Percentiles rank a stretch among this genome's conserved stretches.
Conservation (phyloP, 2,329 filamentous ascomycete species). For the Hymenoscyphus infarciens region DNA sequence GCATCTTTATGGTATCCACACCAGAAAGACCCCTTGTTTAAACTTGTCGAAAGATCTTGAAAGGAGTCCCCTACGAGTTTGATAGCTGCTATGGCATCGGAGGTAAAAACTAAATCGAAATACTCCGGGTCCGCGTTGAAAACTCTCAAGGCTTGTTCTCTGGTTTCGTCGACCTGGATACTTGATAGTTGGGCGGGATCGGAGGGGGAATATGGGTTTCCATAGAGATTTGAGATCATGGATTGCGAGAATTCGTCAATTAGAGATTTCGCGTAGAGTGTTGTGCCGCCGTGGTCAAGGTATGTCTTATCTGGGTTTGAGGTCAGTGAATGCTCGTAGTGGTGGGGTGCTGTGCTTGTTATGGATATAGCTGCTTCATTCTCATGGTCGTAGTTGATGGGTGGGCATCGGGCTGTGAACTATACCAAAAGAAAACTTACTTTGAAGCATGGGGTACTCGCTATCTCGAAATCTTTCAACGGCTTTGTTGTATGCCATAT, state of each 20-base stretch:
- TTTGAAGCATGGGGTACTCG: slow-evolving; percentile 69
- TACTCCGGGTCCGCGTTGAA: slow-evolving; percentile 77
- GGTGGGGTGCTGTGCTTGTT: background rate
- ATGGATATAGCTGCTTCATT: too few species aligned
- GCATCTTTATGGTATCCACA: slow-evolving; percentile 79
- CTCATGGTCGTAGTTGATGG: background rate
- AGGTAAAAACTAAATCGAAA: slow-evolving; percentile 87
- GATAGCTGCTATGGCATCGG: slow-evolving; percentile 87
- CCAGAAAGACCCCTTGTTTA: slow-evolving; percentile 62
- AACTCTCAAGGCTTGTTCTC: slow-evolving; percentile 68
- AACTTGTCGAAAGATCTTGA: slow-evolving; percentile 61
- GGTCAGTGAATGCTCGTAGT: background rate
- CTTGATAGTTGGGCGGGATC: slow-evolving; percentile 74
- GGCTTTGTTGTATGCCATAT: slow-evolving; percentile 49
- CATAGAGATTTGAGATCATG: slow-evolving; percentile 75
- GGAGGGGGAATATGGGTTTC: slow-evolving; percentile 89
- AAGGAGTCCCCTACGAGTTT: slow-evolving; percentile 82
- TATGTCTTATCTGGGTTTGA: slow-evolving; percentile 58
- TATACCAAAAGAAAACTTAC: slow-evolving; percentile 37
- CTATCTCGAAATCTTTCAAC: slow-evolving; percentile 55
- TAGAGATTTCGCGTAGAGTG: slow-evolving; percentile 73
- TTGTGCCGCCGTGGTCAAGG: slow-evolving; percentile 92
- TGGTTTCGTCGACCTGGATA: slow-evolving; percentile 69
- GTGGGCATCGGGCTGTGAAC: too few species aligned
- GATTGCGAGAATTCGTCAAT: slow-evolving; percentile 68